Evolutionary conservation across 2,329 filamentous ascomycete genomes (phyloP), one percentile per base, ranked within the genome.

Genomic region (Harringtonia lauricola): DNA sequence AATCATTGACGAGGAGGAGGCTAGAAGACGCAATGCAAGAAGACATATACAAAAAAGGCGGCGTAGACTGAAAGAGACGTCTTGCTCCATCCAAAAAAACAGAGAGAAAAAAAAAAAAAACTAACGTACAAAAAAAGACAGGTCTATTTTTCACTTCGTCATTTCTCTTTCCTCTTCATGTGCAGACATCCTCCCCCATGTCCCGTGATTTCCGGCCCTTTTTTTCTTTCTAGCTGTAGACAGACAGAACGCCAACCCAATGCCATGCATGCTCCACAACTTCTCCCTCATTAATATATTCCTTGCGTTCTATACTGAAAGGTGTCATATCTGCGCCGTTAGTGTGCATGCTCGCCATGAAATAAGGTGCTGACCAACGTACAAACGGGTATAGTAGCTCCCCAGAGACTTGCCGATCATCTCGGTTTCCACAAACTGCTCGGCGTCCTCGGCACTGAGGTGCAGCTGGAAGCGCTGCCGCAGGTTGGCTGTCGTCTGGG

Each of bases 281-380:
- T n/a, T 30, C 3, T 15, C 26, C n/a, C 34, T 17, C 18, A 43
- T 48, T 74, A 90, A 63, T 90, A 90, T 63, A 90, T 90, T 53
- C 85, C 86, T 64, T 90, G 85, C 30, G 86, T 89, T 57, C 86
- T 78, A 65, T 90, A 90, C 67, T 90, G 85, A 67, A 88, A 90
- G 49, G 83, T 86, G 63, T 88, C 83, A 57, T 88, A 87, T 63
- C 83, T 86, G 41, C 14, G n/a, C n/a, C n/a, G n/a, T n/a, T n/a
- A n/a, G n/a, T n/a, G n/a, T n/a, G n/a, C n/a, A n/a, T n/a, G n/a
- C n/a, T n/a, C n/a, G n/a, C n/a, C n/a, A n/a, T n/a, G n/a, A n/a
- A n/a, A n/a, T n/a, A 15, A 35, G 3, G 14, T 12, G 3, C 36
- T 55, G 39, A 54, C 50, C 30, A 21, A 29, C 21, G 9, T 66